Conservation (phyloP, 2,329 filamentous ascomycete genomes). For the Waltergamsia citrina region DNA sequence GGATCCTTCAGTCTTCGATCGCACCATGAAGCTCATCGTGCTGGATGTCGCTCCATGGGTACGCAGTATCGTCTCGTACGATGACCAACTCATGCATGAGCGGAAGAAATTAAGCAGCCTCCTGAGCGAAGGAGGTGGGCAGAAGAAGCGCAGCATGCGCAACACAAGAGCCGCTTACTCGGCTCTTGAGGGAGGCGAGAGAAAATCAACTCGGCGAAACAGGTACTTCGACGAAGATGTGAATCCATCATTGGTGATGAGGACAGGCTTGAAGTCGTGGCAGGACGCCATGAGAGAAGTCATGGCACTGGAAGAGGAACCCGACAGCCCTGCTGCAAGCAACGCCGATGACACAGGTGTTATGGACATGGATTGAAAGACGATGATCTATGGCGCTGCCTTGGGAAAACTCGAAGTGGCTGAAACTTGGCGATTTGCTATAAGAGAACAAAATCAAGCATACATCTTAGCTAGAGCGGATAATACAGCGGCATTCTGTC, state of each 20-base stretch:
- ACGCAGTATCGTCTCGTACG: constrained; percentile 73
- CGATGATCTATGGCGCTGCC: too few relatives aligned
- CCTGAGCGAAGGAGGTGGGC: constrained; percentile 50
- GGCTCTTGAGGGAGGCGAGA: constrained; percentile 65
- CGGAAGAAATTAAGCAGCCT: constrained; percentile 53
- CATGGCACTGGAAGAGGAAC: too few relatives aligned
- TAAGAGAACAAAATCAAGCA: too few relatives aligned
- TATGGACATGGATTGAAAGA: too few relatives aligned
- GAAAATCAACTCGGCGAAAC: constrained; percentile 58
- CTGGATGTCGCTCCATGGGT: constrained; percentile 83
- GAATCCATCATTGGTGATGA: constrained; percentile 52
- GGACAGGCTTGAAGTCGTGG: constrained; percentile 46
- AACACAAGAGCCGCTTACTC: constrained; percentile 68
- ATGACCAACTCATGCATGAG: constrained; percentile 60
- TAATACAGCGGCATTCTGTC: too few relatives aligned
- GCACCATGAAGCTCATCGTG: constrained; percentile 53
- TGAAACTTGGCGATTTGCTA: too few relatives aligned
- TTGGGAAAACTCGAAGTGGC: too few relatives aligned
- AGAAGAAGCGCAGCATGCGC: constrained; percentile 42
- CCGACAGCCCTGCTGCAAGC: too few relatives aligned
- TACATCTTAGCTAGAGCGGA: too few relatives aligned
- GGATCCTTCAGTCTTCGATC: constrained; percentile 68
- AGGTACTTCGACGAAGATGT: constrained; percentile 59
- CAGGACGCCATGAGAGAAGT: constrained; percentile 13
- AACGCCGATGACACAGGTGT: too few relatives aligned